These are phyloP conservation scores for Inga leiocalycina DNA, from an alignment of 306 rosid genomes.

Conservation along the genomic window DNA sequence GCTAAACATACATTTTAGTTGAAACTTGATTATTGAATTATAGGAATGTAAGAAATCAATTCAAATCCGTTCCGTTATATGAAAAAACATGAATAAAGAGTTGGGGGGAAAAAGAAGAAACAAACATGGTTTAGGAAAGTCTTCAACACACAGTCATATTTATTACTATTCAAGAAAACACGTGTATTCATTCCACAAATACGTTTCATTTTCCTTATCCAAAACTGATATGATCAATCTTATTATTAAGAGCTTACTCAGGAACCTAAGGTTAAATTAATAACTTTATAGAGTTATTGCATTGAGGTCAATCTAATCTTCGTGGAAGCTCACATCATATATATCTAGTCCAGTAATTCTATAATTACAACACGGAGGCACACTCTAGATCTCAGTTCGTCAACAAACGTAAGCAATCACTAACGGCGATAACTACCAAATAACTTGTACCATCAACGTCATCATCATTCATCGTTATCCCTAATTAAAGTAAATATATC, in stretches of 20 bases:
- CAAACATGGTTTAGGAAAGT: too few species aligned
- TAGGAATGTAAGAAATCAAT: too few species aligned
- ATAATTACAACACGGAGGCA: neutral
- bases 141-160: neutral
- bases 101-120: too few species aligned
- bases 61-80: too few species aligned
- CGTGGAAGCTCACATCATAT: neutral
- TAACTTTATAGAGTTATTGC: neutral
- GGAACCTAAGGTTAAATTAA: neutral
- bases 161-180: neutral
- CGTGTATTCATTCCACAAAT: neutral
- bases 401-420: neutral
- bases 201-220: neutral
- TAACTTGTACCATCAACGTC: neutral
- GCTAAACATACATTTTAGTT: too few species aligned
- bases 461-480: neutral
- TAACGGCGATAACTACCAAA: conserved; percentile 3
- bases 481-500: neutral
- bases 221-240: neutral
- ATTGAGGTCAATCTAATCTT: neutral
- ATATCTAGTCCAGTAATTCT: neutral
- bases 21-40: too few species aligned
- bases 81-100: neutral
- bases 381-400: neutral
- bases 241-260: neutral